phyloP scores from a whole-genome alignment of 495 filamentous ascomycete genomes.

The Penicillium diatomitis region DNA sequence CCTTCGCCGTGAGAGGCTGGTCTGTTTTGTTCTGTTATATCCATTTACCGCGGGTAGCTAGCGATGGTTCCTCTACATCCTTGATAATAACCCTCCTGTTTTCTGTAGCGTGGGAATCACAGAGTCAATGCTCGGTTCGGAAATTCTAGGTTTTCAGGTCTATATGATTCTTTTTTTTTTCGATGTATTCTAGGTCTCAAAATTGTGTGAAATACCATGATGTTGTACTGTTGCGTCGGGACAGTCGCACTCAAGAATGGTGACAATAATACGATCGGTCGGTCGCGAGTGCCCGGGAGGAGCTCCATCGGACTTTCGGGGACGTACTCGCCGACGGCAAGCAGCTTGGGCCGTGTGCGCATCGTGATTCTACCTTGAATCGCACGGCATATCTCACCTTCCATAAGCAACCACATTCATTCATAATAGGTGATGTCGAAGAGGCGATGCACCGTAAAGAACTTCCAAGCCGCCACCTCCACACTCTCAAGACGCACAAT shows the following conservation, averaged over 20 bases:
- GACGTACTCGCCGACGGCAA: too few relatives aligned
- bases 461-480: constrained; percentile 28
- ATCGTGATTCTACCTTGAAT: too few relatives aligned
- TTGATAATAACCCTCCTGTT: constrained; percentile 42
- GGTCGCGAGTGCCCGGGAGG: too few relatives aligned
- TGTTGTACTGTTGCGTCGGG: too few relatives aligned
- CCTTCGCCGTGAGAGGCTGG: constrained; percentile 18
- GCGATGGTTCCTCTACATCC: constrained; percentile 40
- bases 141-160: background rate
- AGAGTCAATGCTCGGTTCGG: constrained; percentile 14
- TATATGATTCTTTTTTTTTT: background rate
- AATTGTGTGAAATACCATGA: background rate
- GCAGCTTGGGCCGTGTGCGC: too few relatives aligned
- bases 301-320: too few relatives aligned
- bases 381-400: too few relatives aligned
- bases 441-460: constrained; percentile 23
- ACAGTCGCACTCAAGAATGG: too few relatives aligned
- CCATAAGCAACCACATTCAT: too few relatives aligned
- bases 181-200: background rate
- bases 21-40: constrained; percentile 29
- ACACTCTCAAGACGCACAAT: constrained; percentile 41
- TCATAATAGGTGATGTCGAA: background rate
- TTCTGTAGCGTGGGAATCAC: constrained; percentile 31
- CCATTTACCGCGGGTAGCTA: constrained; percentile 39
- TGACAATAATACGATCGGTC: too few relatives aligned